These are phyloP conservation scores for Prototheca cutis DNA, from an alignment of 163 green algal genomes.

Conservation along the genomic window DNA sequence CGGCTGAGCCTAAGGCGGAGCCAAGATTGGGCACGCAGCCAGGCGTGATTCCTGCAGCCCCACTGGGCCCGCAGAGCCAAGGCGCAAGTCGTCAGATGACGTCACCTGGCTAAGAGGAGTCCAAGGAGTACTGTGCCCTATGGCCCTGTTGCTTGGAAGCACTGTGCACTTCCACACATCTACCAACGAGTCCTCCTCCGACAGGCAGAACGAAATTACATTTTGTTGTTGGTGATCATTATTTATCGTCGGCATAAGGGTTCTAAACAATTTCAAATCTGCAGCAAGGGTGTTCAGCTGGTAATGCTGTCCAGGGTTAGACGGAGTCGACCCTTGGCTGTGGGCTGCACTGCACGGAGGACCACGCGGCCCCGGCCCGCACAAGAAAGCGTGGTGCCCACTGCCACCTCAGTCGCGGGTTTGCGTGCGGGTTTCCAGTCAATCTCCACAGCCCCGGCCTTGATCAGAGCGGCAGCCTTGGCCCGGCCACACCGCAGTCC, in stretches of 20 bases:
- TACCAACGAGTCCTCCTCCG: too few species aligned
- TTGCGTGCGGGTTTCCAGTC: background rate
- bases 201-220: too few species aligned
- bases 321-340: background rate
- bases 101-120: background rate
- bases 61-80: background rate
- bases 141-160: background rate
- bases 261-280: background rate
- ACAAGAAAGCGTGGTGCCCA: background rate
- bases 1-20: background rate
- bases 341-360: background rate
- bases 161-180: background rate
- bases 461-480: background rate
- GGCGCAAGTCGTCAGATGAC: background rate
- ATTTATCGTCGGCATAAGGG: too few species aligned
- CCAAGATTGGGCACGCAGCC: background rate
- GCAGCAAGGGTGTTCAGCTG: background rate
- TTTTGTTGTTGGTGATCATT: too few species aligned
- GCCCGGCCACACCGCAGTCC: background rate
- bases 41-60: too few species aligned
- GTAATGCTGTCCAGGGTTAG: background rate
- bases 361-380: background rate
- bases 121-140: too few species aligned
- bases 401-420: background rate
- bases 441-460: background rate